Conservation (phyloP, 768 basidiomycete genomes). For the Plicaturopsis crispa region DNA sequence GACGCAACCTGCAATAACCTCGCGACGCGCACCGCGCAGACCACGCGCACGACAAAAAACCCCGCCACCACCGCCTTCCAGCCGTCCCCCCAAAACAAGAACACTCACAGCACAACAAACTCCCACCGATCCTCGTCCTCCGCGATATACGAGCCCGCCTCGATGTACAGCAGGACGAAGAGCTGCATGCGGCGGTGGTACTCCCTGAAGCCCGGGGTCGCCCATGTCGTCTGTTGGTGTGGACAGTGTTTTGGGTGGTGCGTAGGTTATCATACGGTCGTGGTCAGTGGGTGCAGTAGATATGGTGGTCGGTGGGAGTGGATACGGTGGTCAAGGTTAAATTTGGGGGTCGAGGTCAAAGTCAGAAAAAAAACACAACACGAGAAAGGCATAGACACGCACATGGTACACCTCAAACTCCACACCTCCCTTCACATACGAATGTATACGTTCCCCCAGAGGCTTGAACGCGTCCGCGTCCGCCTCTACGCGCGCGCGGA, state of each 20-base stretch:
- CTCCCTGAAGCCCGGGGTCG: slow-evolving; percentile 82
- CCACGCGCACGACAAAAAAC: not conserved
- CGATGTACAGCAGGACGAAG: slow-evolving; percentile 91
- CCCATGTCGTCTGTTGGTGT: slow-evolving; percentile 69
- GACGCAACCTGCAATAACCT: too few relatives aligned
- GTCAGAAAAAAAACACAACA: not conserved
- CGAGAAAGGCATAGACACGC: slow-evolving; percentile 21
- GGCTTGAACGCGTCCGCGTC: slow-evolving; percentile 80
- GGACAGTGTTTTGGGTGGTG: too few relatives aligned
- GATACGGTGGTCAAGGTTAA: too few relatives aligned
- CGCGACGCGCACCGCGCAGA: not conserved
- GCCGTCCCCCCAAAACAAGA: not conserved
- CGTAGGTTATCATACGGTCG: too few relatives aligned
- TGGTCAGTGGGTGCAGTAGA: too few relatives aligned
- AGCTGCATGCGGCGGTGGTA: slow-evolving; percentile 91
- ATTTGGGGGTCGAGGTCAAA: too few relatives aligned
- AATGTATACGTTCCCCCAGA: slow-evolving; percentile 63
- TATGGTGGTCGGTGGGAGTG: too few relatives aligned
- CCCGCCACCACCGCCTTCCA: not conserved
- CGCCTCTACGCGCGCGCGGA: slow-evolving; percentile 61
- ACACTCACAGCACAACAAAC: slow-evolving; percentile 75
- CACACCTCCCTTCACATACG: slow-evolving; percentile 66
- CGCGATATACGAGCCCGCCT: slow-evolving; percentile 90
- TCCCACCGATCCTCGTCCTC: slow-evolving; percentile 95
- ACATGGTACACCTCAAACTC: slow-evolving; percentile 91